Base-by-base conservation (phyloP, 1,139 yeast species). In the Yarrowia galli region DNA sequence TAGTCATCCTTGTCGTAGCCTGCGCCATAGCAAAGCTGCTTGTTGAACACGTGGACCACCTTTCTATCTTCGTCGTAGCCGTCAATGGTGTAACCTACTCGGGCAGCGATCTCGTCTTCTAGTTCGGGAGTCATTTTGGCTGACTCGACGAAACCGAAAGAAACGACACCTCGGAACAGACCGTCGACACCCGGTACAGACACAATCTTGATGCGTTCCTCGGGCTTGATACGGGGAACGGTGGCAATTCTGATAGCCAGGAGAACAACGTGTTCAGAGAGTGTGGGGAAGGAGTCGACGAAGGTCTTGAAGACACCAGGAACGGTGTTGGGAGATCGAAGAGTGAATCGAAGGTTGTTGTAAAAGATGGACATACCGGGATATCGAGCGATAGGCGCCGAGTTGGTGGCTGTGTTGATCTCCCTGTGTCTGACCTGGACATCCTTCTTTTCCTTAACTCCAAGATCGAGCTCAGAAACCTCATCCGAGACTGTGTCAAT, bases 41-140 rank as follows among this genome's bases (percentile, higher is more conserved):
- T 61, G 56, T 61, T 61, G 28, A 61, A 61, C 38, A 61, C 66
- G 38, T 61, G 56, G 2, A 61, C 66, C 23, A 61, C 56, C 56
- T 61, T 61, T 61, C 66, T 49, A 18, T 48, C 38, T 9, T 48
- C 36, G 13, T 28, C 22, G 45, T 46, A 61, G 13, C 56, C 56
- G 35, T 38, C 51, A 2, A 43, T 20, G 35, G 43, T 46, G 56
- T 61, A 61, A 36, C 56, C 66, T 2, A 61, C 66, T 38, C 56
- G 15, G 4, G 45, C 46, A 0, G 66, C 66, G 23, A 61, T 45
- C 25, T 46, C 66, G 32, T 61, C 56, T 46, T 61, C 66, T 15
- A 61, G 54, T 16, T 61, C 66, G 1, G 46, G 56, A 3, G 66
- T 61, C 66, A 61, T 61, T 22, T 46, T 61, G n/a, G 66, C 56